Evolutionary conservation across 2,329 filamentous ascomycete species (phyloP), one percentile per base, ranked within the genome.

Genomic region (Aphanoascus verrucosus): DNA sequence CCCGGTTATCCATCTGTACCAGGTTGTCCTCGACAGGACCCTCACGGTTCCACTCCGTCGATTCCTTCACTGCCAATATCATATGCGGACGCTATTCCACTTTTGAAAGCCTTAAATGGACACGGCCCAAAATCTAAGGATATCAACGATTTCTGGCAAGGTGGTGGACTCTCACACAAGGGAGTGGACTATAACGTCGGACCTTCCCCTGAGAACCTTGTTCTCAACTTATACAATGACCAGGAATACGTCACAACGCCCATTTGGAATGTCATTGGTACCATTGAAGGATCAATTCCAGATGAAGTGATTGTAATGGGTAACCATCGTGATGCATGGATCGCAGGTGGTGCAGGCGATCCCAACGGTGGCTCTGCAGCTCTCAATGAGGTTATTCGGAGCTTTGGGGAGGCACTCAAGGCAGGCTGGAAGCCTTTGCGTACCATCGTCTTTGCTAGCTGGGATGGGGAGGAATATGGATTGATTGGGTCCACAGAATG

Each of bases 31-130:
- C 84, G 91, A 20, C 76, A 82, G 55, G 81, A 88, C 6, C 81
- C 84, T 0, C 76, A 88, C 17, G 74, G 79, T 28, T 78, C 79
- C 5, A 93, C 85, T 32, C 87, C 93, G 0, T 82, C 80, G 2
- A 97, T 97, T 52, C 91, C 93, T 0, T 97, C 91, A 0, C 73
- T 96, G 1, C 91, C 91, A 3, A 86, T 97, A 49, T 96, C 91
- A 0, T 96, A 94, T 65, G 71, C 75, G 5, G 91, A 97, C 61
- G 90, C 87, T 0, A 68, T 96, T 1, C 91, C 91, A 0, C 80
- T 97, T 12, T 78, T 97, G n/a, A 86, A 85, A 65, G 85, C 90
- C 0, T 77, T 98, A 48, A 96, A 97, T 63, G 90, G 89, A 7
- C 80, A 94, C 64, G 93, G 91, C 0, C 88, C 87, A 3, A 81